Percentiles rank a stretch among this genome's conserved stretches.
These are phyloP conservation scores for Candida hispaniensis DNA, from an alignment of 805 yeast species.

Conservation along the genomic window DNA sequence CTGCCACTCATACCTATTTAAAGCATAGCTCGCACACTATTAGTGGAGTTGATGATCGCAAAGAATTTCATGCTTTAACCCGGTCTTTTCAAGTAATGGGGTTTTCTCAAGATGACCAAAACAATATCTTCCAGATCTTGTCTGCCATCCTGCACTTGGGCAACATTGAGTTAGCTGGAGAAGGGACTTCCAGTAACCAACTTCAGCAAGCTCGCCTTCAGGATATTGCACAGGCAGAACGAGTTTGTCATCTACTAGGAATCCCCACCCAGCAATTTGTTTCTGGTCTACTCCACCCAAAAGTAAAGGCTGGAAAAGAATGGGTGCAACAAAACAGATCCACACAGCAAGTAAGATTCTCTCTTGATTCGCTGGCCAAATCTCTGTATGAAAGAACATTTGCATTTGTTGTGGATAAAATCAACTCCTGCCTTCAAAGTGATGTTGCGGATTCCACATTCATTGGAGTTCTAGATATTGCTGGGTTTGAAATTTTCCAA, in stretches of 20 bases:
- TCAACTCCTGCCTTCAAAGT: conserved; percentile 54
- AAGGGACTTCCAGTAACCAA: conserved; percentile 30
- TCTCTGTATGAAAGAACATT: conserved; percentile 77
- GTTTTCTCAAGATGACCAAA: conserved; percentile 43
- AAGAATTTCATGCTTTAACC: conserved; percentile 52
- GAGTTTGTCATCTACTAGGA: conserved; percentile 54
- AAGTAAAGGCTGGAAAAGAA: conserved; percentile 86
- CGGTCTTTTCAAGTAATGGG: conserved; percentile 68
- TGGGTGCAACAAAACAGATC: conserved; percentile 68
- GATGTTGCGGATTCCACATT: conserved; percentile 31
- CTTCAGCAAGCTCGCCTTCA: conserved; percentile 68
- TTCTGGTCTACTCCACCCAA: conserved; percentile 60
- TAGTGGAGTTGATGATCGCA: conserved; percentile 66
- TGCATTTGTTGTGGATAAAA: conserved; percentile 60
- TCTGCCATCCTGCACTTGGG: conserved; percentile 80
- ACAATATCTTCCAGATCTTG: conserved; percentile 50
- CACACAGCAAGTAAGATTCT: conserved; percentile 65
- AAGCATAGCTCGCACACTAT: conserved; percentile 44
- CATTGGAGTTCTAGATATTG: conserved; percentile 92
- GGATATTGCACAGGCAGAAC: conserved; percentile 41
- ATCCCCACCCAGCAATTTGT: conserved; percentile 44
- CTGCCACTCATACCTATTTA: conserved; percentile 43
- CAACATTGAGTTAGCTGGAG: conserved; percentile 60
- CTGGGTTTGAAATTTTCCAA: conserved; percentile 95
- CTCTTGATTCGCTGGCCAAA: conserved; percentile 81